Evolutionary conservation across 2,329 filamentous ascomycete genomes (phyloP).

Genomic region (Penicillium sp.): DNA sequence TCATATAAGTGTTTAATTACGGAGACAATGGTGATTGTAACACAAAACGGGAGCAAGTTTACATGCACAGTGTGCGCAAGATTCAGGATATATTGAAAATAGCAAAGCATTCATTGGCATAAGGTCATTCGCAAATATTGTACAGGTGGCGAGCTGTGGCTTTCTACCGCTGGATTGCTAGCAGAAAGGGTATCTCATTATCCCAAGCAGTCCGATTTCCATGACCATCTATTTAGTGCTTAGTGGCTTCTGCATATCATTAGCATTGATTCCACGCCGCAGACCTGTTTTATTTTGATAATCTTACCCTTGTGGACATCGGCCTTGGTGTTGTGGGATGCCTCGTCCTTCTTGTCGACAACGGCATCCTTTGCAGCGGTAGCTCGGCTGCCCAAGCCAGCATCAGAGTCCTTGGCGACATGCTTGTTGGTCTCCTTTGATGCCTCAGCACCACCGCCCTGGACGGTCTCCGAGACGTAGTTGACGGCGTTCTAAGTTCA

Average conservation of each 20-base stretch:
- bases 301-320: constrained; percentile 12
- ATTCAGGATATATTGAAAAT: neutral
- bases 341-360: constrained; percentile 54
- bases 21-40: neutral
- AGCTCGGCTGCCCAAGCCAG: constrained; percentile 53
- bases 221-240: neutral
- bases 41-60: neutral
- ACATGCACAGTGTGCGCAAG: neutral
- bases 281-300: rapidly evolving
- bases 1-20: neutral
- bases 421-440: constrained; percentile 70
- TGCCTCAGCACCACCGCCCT: constrained; percentile 56
- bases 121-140: neutral
- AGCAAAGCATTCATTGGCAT: neutral
- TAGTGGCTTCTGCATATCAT: constrained; percentile 5
- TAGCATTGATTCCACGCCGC: neutral
- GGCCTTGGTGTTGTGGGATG: constrained; percentile 45
- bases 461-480: constrained; percentile 65
- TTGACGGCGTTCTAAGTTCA: constrained; percentile 56
- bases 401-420: constrained; percentile 62
- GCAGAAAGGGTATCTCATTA: constrained; percentile 3
- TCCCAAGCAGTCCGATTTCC: neutral
- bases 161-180: neutral
- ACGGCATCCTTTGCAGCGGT: constrained; percentile 53
- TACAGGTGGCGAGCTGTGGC: neutral